Evolutionary conservation across 371 early-diverging fungal species (phyloP).

Genomic region (Mucor sp.): DNA sequence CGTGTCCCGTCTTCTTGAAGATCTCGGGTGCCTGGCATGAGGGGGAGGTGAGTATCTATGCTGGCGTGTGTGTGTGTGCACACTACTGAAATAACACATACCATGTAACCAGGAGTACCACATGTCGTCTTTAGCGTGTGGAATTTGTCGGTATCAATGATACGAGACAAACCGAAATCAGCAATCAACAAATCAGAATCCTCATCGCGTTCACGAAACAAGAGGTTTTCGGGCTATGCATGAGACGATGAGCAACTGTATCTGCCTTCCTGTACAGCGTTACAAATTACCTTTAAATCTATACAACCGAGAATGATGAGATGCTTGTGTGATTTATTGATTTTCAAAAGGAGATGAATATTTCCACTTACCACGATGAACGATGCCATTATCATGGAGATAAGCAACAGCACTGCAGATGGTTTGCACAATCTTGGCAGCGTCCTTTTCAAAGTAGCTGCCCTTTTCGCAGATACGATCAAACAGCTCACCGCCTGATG

Average conservation of each 20-base stretch:
- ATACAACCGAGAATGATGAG: slow-evolving; percentile 1
- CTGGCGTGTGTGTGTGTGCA: no score
- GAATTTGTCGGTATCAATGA: slow-evolving; percentile 79
- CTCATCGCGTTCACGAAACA: slow-evolving; percentile 76
- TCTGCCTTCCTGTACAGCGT: not conserved
- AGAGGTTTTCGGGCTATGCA: slow-evolving; percentile 81
- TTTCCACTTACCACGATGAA: slow-evolving; percentile 76
- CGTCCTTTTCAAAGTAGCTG: slow-evolving; percentile 86
- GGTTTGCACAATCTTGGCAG: slow-evolving; percentile 78
- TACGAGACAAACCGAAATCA: slow-evolving; percentile 89
- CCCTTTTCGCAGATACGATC: slow-evolving; percentile 83
- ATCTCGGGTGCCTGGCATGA: slow-evolving; percentile 79
- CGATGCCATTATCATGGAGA: slow-evolving; percentile 83
- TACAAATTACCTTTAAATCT: slow-evolving; percentile 54
- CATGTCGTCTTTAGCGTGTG: slow-evolving; percentile 80
- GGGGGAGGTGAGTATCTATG: not conserved
- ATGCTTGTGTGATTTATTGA: not conserved
- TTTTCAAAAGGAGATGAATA: not conserved
- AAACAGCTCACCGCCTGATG: slow-evolving; percentile 90
- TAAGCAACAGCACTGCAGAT: slow-evolving; percentile 80
- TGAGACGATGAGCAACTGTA: not conserved
- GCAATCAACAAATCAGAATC: slow-evolving; percentile 79
- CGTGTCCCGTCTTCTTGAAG: slow-evolving; percentile 68
- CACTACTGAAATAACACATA: slow-evolving; percentile 8
- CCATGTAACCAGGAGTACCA: slow-evolving; percentile 89